Evolutionary conservation across 2,329 filamentous ascomycete genomes (phyloP).

Genomic region (Fusarium armeniacum): DNA sequence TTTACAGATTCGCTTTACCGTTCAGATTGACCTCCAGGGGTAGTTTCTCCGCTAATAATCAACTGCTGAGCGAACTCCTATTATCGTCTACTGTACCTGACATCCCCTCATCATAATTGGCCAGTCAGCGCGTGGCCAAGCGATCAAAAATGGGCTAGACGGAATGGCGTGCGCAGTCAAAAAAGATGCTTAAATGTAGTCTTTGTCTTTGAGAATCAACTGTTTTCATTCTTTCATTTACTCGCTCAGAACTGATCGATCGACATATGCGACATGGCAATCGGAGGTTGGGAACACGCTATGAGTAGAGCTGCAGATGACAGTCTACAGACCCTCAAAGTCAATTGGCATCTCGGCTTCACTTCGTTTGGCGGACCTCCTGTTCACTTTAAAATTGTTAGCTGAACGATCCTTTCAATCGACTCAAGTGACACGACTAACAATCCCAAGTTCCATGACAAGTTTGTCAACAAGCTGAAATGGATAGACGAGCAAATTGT

Average conservation of each 20-base stretch:
- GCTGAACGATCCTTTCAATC: accelerated
- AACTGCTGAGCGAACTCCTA: no score
- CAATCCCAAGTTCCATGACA: constrained; percentile 33
- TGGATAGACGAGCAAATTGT: constrained; percentile 81
- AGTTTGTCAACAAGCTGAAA: constrained; percentile 70
- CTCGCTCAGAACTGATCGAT: accelerated
- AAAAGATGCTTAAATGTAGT: background rate
- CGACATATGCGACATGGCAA: background rate
- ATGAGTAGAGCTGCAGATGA: constrained; percentile 7
- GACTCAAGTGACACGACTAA: accelerated
- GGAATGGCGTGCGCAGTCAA: constrained; percentile 7
- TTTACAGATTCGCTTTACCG: no score
- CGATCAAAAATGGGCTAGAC: background rate
- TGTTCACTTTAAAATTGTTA: constrained; percentile 36
- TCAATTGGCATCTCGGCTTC: constrained; percentile 38
- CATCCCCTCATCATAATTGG: constrained; percentile 7
- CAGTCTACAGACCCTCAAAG: constrained; percentile 16
- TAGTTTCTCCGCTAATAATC: background rate
- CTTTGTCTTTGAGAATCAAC: background rate
- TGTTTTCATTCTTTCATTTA: accelerated
- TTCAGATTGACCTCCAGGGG: no score
- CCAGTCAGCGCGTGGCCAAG: accelerated
- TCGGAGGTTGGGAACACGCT: constrained; percentile 9
- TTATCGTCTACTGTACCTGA: background rate
- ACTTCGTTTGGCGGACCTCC: constrained; percentile 32